Evolutionary conservation across 345 rosid species (phyloP).

Genomic region (Hibiscus mutabilis): DNA sequence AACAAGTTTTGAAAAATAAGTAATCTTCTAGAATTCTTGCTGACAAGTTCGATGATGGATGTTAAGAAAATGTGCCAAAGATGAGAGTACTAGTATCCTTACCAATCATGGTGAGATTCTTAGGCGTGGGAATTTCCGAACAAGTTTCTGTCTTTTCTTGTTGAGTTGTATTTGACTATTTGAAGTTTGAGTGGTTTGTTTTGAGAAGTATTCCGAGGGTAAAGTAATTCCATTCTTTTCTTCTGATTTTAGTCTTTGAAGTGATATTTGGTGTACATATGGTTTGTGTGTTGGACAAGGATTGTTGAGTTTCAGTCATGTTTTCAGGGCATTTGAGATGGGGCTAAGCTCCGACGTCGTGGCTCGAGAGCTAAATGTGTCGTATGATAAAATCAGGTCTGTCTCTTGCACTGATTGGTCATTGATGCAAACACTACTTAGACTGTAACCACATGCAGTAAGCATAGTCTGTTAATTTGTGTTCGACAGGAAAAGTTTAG

Average conservation of each 20-base stretch:
- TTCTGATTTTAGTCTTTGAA: background rate
- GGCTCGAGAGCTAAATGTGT: constrained; percentile 51
- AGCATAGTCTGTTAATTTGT: no score
- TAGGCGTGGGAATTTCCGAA: background rate
- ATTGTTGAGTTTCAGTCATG: background rate
- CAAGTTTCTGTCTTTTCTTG: background rate
- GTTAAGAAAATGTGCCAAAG: background rate
- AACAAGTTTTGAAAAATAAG: no score
- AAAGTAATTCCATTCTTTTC: background rate
- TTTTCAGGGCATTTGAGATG: constrained; percentile 38
- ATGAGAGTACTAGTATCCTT: background rate
- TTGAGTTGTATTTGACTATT: background rate
- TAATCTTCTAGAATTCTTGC: no score
- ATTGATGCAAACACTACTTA: background rate
- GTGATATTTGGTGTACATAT: no score
- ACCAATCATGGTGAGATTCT: background rate
- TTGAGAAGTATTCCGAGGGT: background rate
- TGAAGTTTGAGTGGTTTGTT: background rate
- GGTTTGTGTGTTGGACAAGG: background rate
- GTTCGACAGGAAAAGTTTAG: no score
- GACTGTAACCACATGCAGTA: background rate
- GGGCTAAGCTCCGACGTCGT: constrained; percentile 55
- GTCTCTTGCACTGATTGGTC: background rate
- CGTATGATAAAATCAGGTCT: constrained; percentile 56
- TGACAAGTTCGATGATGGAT: no score